Conservation (phyloP, 768 basidiomycete genomes). For the Leccinum incarnatum region DNA sequence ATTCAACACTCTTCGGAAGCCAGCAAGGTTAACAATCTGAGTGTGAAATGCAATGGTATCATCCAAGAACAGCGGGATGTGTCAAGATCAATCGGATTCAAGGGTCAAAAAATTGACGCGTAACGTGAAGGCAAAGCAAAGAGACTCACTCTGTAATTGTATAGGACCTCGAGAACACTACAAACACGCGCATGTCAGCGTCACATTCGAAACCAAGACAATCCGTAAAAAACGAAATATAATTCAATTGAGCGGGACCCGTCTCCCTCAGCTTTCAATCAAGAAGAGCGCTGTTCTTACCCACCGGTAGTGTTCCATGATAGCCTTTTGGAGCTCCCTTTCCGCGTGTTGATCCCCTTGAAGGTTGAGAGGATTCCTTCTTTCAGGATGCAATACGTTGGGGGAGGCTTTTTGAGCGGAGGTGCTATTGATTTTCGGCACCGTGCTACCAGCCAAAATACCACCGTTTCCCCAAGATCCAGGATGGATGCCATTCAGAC, state of each 20-base stretch:
- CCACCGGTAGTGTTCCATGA: constrained; percentile 78
- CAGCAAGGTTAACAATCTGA: constrained; percentile 84
- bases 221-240: neutral
- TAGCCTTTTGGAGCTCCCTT: constrained; percentile 78
- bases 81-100: neutral
- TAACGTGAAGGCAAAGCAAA: neutral
- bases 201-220: neutral
- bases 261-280: neutral
- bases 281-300: neutral
- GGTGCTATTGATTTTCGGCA: neutral
- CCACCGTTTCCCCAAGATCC: neutral
- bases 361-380: constrained; percentile 46
- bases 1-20: constrained; percentile 83
- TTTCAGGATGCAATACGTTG: neutral
- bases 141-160: constrained; percentile 73
- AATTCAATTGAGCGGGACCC: neutral
- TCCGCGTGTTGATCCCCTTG: constrained; percentile 81
- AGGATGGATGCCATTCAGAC: neutral
- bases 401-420: neutral
- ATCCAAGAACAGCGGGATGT: neutral
- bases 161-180: constrained; percentile 78
- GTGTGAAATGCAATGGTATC: neutral
- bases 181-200: constrained; percentile 5
- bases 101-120: neutral
- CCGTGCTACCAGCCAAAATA: neutral